Conservation (phyloP, 108 stramenopile genomes). For the Epithemia pelagica region DNA sequence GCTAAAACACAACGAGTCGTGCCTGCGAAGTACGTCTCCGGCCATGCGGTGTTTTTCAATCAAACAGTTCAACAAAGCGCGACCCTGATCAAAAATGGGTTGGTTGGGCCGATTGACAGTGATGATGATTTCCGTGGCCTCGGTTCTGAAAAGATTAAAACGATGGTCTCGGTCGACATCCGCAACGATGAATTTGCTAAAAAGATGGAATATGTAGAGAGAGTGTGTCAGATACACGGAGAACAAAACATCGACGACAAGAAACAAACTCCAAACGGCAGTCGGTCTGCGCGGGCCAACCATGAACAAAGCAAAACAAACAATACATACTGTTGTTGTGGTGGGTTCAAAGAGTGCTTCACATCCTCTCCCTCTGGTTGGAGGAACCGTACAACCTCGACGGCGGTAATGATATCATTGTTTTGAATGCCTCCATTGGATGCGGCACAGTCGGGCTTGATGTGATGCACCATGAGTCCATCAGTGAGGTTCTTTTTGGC, state of each 20-base stretch:
- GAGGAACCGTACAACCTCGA: slow-evolving; percentile 13
- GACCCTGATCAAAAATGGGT: slow-evolving; percentile 16
- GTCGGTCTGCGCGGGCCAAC: too few relatives aligned
- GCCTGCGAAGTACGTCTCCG: neutral
- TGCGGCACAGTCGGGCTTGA: neutral
- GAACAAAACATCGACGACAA: too few relatives aligned
- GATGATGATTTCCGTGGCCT: slow-evolving; percentile 13
- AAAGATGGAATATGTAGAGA: too few relatives aligned
- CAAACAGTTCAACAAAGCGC: slow-evolving; percentile 14
- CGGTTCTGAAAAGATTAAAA: slow-evolving; percentile 4
- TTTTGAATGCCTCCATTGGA: slow-evolving; percentile 13
- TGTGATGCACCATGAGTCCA: neutral
- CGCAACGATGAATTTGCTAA: neutral
- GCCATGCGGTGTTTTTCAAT: neutral
- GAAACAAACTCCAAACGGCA: too few relatives aligned
- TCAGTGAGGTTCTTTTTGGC: too few relatives aligned
- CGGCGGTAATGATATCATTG: slow-evolving; percentile 21
- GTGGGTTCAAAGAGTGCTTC: neutral
- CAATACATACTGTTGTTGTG: neutral
- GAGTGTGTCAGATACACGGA: too few relatives aligned
- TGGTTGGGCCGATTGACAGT: slow-evolving; percentile 14
- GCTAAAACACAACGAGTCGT: neutral
- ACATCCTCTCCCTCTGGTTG: neutral
- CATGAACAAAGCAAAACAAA: neutral
- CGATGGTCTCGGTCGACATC: neutral